Base-by-base conservation (phyloP, 495 filamentous ascomycete genomes). In the Aspergillus heteromorphus region DNA sequence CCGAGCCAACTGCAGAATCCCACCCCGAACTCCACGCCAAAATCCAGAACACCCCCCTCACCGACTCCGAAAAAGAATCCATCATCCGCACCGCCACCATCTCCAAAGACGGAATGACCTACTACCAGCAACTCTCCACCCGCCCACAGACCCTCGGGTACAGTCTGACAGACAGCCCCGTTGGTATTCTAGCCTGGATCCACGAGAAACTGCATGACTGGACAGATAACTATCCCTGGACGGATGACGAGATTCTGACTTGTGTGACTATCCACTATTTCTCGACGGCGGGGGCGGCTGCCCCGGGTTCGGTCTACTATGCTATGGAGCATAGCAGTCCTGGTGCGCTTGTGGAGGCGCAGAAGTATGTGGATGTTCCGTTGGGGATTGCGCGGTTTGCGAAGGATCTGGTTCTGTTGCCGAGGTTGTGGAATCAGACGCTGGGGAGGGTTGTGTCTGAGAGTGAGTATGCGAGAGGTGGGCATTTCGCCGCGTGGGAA, bases 201-300 rank as follows among this genome's bases (percentile, higher is more conserved):
- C 79, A 76, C 54, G 78, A 82, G 43, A 80, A 81, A 51, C 62
- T 83, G 40, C 71, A 79, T 50, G 60, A 62, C 48, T 80, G 78
- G 75, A 71, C 76, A 0, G 79, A 82, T 42, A 53, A 38, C 18
- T 81, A 79, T 53, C 55, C 69, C 1, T 83, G 79, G 79, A 79
- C 76, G 0, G 76, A 78, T 34, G 78, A 83, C 25, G 78, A 81
- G 61, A 73, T 83, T 16, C 51, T 81, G 34, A 79, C 76, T 0
- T 83, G 80, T 80, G 65, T 81, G 16, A 74, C 66, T 55, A 70
- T 82, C 13, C 81, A 83, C 59, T 72, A 63, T 30, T 80, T 82
- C 62, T 76, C 73, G 14, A 63, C 62, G 9, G 76, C 75, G 2
- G 78, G 79, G 1, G 77, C 78, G 2, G 71, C 69, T 20, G 80